These are phyloP conservation scores for Clohesyomyces aquaticus DNA, from an alignment of 495 filamentous ascomycete species.

Conservation along the genomic window DNA sequence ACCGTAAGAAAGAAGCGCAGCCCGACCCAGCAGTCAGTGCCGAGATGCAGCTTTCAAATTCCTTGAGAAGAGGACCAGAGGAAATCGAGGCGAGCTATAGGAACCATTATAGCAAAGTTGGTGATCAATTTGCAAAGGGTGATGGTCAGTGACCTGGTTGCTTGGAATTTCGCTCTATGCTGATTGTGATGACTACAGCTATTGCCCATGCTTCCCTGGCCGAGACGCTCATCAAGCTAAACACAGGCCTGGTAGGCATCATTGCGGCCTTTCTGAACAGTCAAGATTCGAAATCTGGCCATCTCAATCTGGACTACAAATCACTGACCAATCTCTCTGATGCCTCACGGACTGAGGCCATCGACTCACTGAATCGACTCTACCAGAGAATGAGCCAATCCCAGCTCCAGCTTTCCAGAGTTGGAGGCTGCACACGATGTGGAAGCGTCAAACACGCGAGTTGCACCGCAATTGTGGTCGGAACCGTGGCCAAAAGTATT, in stretches of 20 bases:
- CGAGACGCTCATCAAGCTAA: slow-evolving; percentile 48
- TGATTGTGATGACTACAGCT: slow-evolving; percentile 11
- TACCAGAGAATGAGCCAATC: slow-evolving; percentile 42
- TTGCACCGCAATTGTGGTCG: slow-evolving; percentile 9
- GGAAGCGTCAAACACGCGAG: slow-evolving; percentile 25
- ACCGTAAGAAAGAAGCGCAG: slow-evolving; percentile 19
- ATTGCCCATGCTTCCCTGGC: slow-evolving; percentile 39
- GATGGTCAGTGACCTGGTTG: slow-evolving; percentile 41
- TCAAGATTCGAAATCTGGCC: slow-evolving; percentile 34
- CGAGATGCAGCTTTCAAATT: slow-evolving; percentile 42
- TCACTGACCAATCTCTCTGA: slow-evolving; percentile 48
- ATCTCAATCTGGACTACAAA: slow-evolving; percentile 46
- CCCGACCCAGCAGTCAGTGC: slow-evolving; percentile 11
- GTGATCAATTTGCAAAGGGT: slow-evolving; percentile 43
- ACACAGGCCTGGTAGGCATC: slow-evolving; percentile 50
- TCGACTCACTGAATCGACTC: slow-evolving; percentile 43
- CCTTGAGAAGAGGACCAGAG: slow-evolving; percentile 41
- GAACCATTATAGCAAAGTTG: slow-evolving; percentile 33
- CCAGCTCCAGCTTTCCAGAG: slow-evolving; percentile 21
- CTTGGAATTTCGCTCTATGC: neutral
- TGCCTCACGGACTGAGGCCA: slow-evolving; percentile 43
- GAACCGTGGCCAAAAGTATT: slow-evolving; percentile 2
- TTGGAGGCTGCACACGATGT: slow-evolving; percentile 26
- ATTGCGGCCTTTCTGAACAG: slow-evolving; percentile 47
- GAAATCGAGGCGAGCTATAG: slow-evolving; percentile 46